Evolutionary conservation across 2,329 filamentous ascomycete genomes (phyloP).

Genomic region (Fusarium mexicanum): DNA sequence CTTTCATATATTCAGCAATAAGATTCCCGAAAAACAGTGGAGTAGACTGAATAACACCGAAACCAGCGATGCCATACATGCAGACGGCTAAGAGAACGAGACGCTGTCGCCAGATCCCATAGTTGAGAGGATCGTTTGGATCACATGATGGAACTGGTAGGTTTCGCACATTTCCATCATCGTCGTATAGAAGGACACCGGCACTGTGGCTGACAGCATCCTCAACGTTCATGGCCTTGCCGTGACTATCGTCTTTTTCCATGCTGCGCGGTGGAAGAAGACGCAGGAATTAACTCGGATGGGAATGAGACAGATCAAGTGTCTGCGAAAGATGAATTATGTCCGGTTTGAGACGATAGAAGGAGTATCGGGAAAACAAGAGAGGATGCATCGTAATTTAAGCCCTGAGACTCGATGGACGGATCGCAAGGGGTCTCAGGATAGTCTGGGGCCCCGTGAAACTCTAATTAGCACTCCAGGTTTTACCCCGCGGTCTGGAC

Average conservation of each 20-base stretch:
- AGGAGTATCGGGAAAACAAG: rapidly evolving
- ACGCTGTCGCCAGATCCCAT: background rate
- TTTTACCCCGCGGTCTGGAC: background rate
- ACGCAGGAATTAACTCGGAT: background rate
- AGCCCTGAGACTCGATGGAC: background rate
- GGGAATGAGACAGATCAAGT: rapidly evolving
- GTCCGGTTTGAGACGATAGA: background rate
- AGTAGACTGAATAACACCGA: background rate
- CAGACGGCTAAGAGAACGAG: background rate
- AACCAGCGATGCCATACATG: background rate
- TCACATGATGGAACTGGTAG: background rate
- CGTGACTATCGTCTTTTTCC: background rate
- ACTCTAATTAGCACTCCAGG: background rate
- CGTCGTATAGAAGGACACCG: background rate
- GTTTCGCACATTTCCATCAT: background rate
- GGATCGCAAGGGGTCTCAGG: background rate
- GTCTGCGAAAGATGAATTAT: background rate
- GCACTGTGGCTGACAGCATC: background rate
- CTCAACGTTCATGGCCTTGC: background rate
- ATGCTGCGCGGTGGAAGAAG: background rate
- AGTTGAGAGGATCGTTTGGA: background rate
- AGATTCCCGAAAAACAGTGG: background rate
- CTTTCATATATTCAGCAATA: background rate
- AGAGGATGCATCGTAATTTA: background rate
- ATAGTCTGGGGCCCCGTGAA: background rate